Evolutionary conservation across 768 basidiomycete genomes (phyloP).

Genomic region (Scleroderma bovista): DNA sequence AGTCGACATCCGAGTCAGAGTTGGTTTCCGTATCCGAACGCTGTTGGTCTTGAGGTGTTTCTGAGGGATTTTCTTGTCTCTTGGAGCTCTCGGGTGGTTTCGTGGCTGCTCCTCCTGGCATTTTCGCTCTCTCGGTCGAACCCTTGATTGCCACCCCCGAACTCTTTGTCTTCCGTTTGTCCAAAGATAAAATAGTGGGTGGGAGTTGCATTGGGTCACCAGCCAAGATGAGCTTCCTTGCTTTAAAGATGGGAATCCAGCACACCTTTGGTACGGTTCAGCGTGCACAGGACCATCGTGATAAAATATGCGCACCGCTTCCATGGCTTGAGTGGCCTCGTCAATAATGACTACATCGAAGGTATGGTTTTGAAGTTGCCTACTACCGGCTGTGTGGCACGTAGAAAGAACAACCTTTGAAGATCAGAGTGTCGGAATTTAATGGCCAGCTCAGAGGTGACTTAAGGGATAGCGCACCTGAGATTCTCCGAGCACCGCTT

Average conservation of each 20-base stretch:
- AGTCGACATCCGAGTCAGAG: conserved; percentile 16
- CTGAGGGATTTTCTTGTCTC: too few relatives aligned
- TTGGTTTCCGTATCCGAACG: not conserved
- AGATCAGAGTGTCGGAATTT: not conserved
- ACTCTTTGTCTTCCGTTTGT: conserved; percentile 31
- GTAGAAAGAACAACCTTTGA: conserved; percentile 81
- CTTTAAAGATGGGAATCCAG: conserved; percentile 95
- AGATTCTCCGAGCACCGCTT: conserved; percentile 71
- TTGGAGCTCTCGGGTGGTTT: not conserved
- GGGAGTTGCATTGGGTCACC: conserved; percentile 96
- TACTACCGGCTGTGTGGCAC: conserved; percentile 88
- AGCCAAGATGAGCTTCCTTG: conserved; percentile 82
- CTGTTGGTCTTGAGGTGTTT: too few relatives aligned
- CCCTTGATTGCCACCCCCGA: not conserved
- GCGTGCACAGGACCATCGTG: not conserved
- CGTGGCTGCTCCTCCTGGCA: not conserved
- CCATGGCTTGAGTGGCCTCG: conserved; percentile 95
- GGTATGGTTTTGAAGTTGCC: conserved; percentile 65
- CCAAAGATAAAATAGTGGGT: conserved; percentile 78
- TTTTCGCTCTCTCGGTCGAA: not conserved
- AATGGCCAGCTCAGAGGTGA: not conserved
- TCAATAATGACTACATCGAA: conserved; percentile 97
- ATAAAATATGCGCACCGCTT: conserved; percentile 56
- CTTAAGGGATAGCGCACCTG: conserved; percentile 41
- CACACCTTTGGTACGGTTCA: conserved; percentile 35